Conservation (phyloP, 164 flowering plant genomes). For the Aristolochia californica region DNA sequence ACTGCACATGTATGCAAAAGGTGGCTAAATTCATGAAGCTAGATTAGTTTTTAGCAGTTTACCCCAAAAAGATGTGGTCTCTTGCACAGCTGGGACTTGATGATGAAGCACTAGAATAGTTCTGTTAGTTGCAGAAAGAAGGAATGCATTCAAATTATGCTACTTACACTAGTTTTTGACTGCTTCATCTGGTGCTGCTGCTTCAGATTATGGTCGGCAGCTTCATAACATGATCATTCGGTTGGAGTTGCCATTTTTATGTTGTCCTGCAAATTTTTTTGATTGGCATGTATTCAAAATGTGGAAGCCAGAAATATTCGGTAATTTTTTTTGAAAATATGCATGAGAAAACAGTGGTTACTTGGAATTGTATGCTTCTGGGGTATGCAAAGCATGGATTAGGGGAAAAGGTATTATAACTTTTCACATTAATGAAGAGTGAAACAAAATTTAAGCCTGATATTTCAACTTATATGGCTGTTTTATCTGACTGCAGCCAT, state of each 20-base stretch:
- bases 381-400: conserved; percentile 31
- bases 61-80: conserved; percentile 22
- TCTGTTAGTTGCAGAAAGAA: conserved; percentile 16
- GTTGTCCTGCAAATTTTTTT: conserved; percentile 23
- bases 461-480: conserved; percentile 19
- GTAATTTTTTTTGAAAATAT: conserved; percentile 20
- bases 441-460: conserved; percentile 16
- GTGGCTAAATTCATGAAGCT: conserved; percentile 22
- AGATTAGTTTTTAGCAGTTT: conserved; percentile 14
- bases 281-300: conserved; percentile 29
- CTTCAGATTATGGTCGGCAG: conserved; percentile 24
- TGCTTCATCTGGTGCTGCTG: conserved; percentile 23
- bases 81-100: conserved; percentile 29
- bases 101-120: conserved; percentile 21
- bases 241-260: conserved; percentile 14
- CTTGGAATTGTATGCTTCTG: conserved; percentile 28
- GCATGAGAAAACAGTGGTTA: conserved; percentile 18
- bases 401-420: conserved; percentile 21
- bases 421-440: conserved; percentile 14
- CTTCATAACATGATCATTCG: conserved; percentile 17
- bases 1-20: conserved; percentile 28
- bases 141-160: conserved; percentile 27
- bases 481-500: conserved; percentile 25
- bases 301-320: conserved; percentile 18
- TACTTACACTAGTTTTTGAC: conserved; percentile 22